Evolutionary conservation across 2,329 filamentous ascomycete species (phyloP), one percentile per base, ranked within the genome.

Genomic region (Periconia sp.): DNA sequence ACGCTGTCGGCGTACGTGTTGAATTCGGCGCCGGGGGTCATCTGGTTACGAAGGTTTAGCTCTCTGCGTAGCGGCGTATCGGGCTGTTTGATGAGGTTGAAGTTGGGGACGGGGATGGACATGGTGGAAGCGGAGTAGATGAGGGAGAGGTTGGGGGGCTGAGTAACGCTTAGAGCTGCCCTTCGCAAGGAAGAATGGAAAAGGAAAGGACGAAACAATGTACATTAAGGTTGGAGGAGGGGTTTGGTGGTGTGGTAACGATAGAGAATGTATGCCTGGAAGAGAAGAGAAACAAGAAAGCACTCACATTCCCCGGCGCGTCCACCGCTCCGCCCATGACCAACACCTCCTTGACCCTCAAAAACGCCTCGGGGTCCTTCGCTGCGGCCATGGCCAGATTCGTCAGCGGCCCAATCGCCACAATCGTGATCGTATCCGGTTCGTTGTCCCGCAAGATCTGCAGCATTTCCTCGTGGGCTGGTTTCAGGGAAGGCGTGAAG

Each of bases 271-370:
- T 27, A 27, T 27, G 23, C 8, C 23, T 3, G 33, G 15, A 14
- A 37, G 31, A 33, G 7, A 33, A 8, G 23, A 23, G 42, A n/a
- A 41, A 19, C 18, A 33, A 43, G 14, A 23, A 43, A 17, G 13
- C 9, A 63, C 65, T 66, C 73, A 81, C 78, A 73, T 99, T 99
- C 62, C 94, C 94, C 47, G 86, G 82, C 43, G 86, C 77, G 54
- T 89, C 81, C 50, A 99, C 83, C 20, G 90, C 87, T 55, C 94
- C 94, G 54, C 93, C 94, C 94, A 99, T 99, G 45, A 97, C 90
- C 3, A 96, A 88, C 2, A 99, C 83, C 74, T 97, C 92, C 73
- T 95, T 96, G 46, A 87, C 90, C 42, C 86, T 85, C 51, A 99
- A 81, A 73, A 99, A 97, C 0, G 92, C 88, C 73, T 93, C 91